These are phyloP conservation scores for Naegleria gruberi DNA, from an alignment of 208 protist genomes.

Conservation along the genomic window DNA sequence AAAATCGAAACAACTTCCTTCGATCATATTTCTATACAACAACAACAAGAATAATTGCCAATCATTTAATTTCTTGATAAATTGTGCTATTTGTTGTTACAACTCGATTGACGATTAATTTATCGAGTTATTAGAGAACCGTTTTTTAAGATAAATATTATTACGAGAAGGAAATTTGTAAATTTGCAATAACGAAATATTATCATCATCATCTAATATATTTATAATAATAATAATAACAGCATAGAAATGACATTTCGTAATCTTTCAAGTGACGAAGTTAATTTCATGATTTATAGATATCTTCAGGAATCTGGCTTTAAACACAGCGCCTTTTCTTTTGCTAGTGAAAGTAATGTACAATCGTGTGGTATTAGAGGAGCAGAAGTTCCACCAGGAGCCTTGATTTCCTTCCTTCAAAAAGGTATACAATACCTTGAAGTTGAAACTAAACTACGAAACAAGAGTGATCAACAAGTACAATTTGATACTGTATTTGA, in stretches of 20 bases:
- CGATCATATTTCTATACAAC: too few relatives aligned
- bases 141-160: too few relatives aligned
- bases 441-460: constrained; percentile 45
- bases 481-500: not conserved
- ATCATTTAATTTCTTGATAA: too few relatives aligned
- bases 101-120: too few relatives aligned
- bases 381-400: constrained; percentile 53
- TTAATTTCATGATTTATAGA: constrained; percentile 75
- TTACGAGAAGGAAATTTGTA: too few relatives aligned
- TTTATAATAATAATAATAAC: not conserved
- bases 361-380: constrained; percentile 52
- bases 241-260: not conserved
- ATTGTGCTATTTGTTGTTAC: too few relatives aligned
- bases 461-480: not conserved
- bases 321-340: constrained; percentile 67
- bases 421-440: constrained; percentile 72
- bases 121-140: too few relatives aligned
- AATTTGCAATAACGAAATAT: too few relatives aligned
- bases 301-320: constrained; percentile 79
- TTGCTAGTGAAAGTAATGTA: constrained; percentile 62
- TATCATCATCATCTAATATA: not conserved
- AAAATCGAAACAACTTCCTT: too few relatives aligned
- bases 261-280: constrained; percentile 62
- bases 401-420: constrained; percentile 72
- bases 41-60: too few relatives aligned